Evolutionary conservation across 2,329 filamentous ascomycete genomes (phyloP), one percentile per base, ranked within the genome.

Genomic region (Raffaelea deltoideospora): DNA sequence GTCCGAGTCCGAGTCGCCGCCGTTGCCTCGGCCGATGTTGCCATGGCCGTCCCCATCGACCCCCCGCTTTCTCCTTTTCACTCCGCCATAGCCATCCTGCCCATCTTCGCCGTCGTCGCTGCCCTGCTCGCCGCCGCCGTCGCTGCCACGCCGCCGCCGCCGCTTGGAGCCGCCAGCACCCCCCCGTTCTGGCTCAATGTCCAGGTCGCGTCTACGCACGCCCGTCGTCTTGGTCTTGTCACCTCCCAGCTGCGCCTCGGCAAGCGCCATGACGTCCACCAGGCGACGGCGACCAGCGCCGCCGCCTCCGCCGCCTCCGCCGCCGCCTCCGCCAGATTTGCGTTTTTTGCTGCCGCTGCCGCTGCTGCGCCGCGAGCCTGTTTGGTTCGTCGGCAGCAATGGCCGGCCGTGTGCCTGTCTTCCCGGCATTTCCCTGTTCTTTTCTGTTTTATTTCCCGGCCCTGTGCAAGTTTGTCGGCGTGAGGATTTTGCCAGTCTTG

Each of bases 101-200:
- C n/a, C n/a, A n/a, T n/a, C n/a, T n/a, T 72, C 71, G 15, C 78
- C 75, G 0, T 68, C 65, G 0, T 72, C 68, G 38, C 78, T 66
- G 0, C 75, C 68, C 0, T 61, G 61, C 0, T 65, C 61, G 0
- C 64, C 58, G 0, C 60, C 64, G 1, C 61, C 63, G 0, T 60
- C 63, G 0, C 59, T 61, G 6, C 62, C 59, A 15, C 61, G 49
- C 1, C 53, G 54, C 37, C 64, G 64, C 43, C 65, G 65, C 34
- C 57, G 50, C 43, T 62, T 50, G 43, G n/a, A n/a, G n/a, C n/a
- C n/a, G n/a, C n/a, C n/a, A n/a, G n/a, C n/a, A n/a, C n/a, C n/a
- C n/a, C 37, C 48, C 40, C 21, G 49, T 40, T 42, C 64, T 2
- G 57, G 63, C 33, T 72, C 67, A 10, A 71, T 55, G 36, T 69